These are phyloP conservation scores for Neurospora cerealis DNA, from an alignment of 495 filamentous ascomycete species.

Conservation along the genomic window DNA sequence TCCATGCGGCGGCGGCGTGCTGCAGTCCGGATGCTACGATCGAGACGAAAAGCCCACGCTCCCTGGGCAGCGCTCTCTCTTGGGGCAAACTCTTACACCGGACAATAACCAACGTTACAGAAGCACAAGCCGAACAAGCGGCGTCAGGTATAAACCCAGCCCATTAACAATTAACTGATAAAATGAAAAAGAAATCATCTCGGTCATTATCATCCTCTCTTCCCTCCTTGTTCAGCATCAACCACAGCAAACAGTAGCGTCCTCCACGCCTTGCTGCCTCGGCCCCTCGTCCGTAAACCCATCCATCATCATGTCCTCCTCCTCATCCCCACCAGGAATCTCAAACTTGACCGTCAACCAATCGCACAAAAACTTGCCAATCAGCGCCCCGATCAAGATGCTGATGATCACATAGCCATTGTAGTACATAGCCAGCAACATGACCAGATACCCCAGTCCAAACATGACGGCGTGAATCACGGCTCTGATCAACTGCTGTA, in stretches of 20 bases:
- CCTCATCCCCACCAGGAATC: not conserved
- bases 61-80: no score
- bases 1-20: conserved; percentile 17
- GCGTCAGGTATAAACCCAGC: not conserved
- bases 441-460: conserved; percentile 46
- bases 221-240: not conserved
- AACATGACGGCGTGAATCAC: conserved; percentile 41
- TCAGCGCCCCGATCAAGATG: conserved; percentile 42
- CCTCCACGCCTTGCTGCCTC: conserved; percentile 9
- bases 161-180: not conserved
- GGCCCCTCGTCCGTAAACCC: not conserved
- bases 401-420: conserved; percentile 50
- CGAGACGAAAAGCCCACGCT: not conserved
- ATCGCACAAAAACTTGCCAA: conserved; percentile 37
- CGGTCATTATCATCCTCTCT: not conserved
- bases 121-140: not conserved
- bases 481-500: conserved; percentile 39
- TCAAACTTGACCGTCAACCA: conserved; percentile 22
- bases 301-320: not conserved
- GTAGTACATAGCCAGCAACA: conserved; percentile 47
- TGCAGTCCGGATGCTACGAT: not conserved
- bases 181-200: not conserved
- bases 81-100: not conserved
- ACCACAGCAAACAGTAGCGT: conserved; percentile 20
- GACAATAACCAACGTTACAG: not conserved